Base-by-base conservation (phyloP, 208 protist genomes). In the Sergeia podlipaevii region DNA sequence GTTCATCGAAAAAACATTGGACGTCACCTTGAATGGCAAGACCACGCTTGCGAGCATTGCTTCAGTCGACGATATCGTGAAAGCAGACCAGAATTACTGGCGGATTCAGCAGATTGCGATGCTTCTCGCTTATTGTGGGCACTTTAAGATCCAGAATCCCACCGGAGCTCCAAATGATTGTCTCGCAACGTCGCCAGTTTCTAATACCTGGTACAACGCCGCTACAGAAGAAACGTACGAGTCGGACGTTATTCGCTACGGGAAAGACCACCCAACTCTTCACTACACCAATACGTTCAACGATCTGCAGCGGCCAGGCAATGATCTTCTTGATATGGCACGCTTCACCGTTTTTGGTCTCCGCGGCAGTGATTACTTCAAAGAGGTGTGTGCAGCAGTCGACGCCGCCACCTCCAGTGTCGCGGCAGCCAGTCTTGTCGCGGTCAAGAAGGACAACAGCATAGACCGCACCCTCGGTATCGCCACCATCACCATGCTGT, bases 331-430 rank as follows among this genome's bases (percentile, higher is more conserved):
- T 4, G 21, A 45, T 6, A 64, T 64, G 58, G 44, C 58, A 8
- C 44, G 58, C 29, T 57, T 64, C 33, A 37, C 58, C 7, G 27
- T 57, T 18, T 58, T 57, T 47, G 58, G 58, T 15, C 20, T 45
- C 17, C 58, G 58, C 15, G 58, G 47, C 15, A 10, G 32, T n/a
- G n/a, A 23, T 36, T 57, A 57, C 33, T 64, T 47, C 38, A 48
- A 48, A 15, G 34, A n/a, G 18, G 21, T 17, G 4, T 58, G 36
- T 17, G 34, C 13, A 4, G 18, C 21, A 5, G 20, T 59, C 10
- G 52, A 59, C 7, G 32, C 21, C 23, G 10, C 33, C 15, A 23
- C 28, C 37, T 18, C 21, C 11, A 23, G 15, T 38, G 33, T 59
- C 15, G 52, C 13, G 15, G 6, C 13, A 10, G 24, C 4, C 7